Evolutionary conservation across 306 rosid species (phyloP), one percentile per base, ranked within the genome.

Genomic region (Chamaecrista fasciculata): DNA sequence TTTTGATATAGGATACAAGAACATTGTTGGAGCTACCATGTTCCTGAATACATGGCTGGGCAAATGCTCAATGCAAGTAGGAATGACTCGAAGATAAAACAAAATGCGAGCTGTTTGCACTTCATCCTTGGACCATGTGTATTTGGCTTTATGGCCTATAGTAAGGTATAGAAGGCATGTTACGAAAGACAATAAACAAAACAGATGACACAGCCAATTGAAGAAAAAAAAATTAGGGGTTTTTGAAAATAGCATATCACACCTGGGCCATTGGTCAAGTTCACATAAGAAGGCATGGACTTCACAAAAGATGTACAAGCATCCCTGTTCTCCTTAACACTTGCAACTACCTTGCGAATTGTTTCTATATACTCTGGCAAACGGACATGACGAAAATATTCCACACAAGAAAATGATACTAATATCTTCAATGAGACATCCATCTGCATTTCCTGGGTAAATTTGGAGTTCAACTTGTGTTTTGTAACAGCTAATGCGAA

Each of bases 291-390:
- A 55, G 98, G 98, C 74, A 93, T 78, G 66, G 96, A 90, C 76
- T 85, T 74, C 58, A 88, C 79, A 40, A 90, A 93, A 68, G 76
- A 76, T 11, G 80, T 79, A 67, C 88, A 85, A 21, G 89, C 90
- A 75, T 82, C 68, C 73, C 85, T 88, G n/a, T 84, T 90, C 86
- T 85, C 86, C 75, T 85, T 95, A 79, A 90, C 87, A 74, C 84
- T 76, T 2, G 80, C 90, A 68, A 88, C 91, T 46, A 88, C 92
- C 71, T 74, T 90, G 59, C 97, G 90, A 70, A 93, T 83, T 33
- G 91, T 82, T 62, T 93, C 98, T 88, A 93, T 76, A 78, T 93
- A 93, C 74, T 93, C 98, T 11, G 91, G 90, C 78, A 93, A 70
- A 39, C 91, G 97, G n/a, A 93, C 83, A 42, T 89, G 91, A 66